A percentile compares a stretch with the other conserved stretches of the same genome.
Conservation (phyloP, 2,329 filamentous ascomycete species). For the Ceratocystis lukuohia region DNA sequence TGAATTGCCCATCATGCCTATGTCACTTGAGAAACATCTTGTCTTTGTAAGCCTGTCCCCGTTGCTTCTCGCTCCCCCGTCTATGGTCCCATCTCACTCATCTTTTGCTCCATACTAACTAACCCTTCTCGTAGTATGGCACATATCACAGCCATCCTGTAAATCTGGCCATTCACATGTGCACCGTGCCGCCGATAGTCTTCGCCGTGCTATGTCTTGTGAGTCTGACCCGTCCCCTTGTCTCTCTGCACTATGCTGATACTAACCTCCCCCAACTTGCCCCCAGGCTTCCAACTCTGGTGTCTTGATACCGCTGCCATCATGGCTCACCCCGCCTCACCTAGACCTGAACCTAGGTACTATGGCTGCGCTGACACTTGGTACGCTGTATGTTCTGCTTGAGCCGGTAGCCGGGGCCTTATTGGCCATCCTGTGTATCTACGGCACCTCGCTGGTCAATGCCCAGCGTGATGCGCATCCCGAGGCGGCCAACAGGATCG, state of each 20-base stretch:
- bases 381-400: slow-evolving; percentile 73
- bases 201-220: slow-evolving; percentile 60
- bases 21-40: slow-evolving; percentile 71
- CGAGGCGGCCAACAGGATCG: slow-evolving; percentile 38
- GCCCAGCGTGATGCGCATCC: slow-evolving; percentile 50
- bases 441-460: slow-evolving; percentile 60
- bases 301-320: slow-evolving; percentile 49
- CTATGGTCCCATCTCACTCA: neutral
- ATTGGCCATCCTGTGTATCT: slow-evolving; percentile 63
- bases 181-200: slow-evolving; percentile 64
- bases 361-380: slow-evolving; percentile 53
- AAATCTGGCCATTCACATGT: slow-evolving; percentile 67
- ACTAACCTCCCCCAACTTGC: neutral
- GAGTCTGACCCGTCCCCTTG: slow-evolving; percentile 22
- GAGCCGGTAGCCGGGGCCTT: slow-evolving; percentile 82
- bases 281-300: slow-evolving; percentile 47
- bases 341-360: slow-evolving; percentile 54
- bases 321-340: slow-evolving; percentile 54
- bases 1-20: slow-evolving; percentile 37
- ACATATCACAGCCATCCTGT: slow-evolving; percentile 67
- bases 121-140: slow-evolving; percentile 48
- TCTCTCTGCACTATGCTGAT: neutral
- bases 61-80: neutral
- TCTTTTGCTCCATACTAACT: neutral
- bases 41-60: slow-evolving; percentile 52